Base-by-base conservation (phyloP, 805 yeast species). In the Wickerhamomyces chambardii region DNA sequence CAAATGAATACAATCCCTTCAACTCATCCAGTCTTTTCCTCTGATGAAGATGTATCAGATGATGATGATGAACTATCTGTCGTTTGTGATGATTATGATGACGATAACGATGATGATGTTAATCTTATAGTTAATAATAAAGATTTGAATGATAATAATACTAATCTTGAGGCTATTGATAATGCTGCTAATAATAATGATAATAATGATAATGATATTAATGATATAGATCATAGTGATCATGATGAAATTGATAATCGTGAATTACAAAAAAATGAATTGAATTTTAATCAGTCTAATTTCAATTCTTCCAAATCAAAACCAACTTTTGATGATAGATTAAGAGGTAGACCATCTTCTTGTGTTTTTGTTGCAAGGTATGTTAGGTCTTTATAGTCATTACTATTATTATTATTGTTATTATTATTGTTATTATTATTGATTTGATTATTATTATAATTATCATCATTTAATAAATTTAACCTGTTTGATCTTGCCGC, bases 321-420 rank as follows among this genome's bases (percentile, higher is more conserved):
- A 34, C 4, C 41, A 47, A 28, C 5, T 24, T 14, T 12, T 24
- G 12, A 24, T 24, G 12, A 24, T 24, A 24, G 12, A n/a, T 52
- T 56, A 33, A 60, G 70, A 29, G 84, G 82, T 7, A 68, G 82
- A 32, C 95, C 95, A 14, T 79, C 95, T 0, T 76, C 94, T 1
- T 84, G 95, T 57, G 83, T 85, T 2, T 85, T 86, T 62, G 95
- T 85, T 37, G 95, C 95, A n/a, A 59, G 50, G 50, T 44, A 35
- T 11, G 50, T 36, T 8, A 11, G 2, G n/a, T n/a, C 4, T 8
- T 9, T 11, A 7, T 28, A 28, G 11, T 15, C n/a, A 5, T 16
- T 14, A 7, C 22, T 19, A 7, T 19, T 6, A 6, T 24, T 10
- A 8, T 15, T 31, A 6, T 7, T 30, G 11, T 17, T 25, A 9